Evolutionary conservation across 2,329 filamentous ascomycete species (phyloP).

Genomic region (Xylaria sp.): DNA sequence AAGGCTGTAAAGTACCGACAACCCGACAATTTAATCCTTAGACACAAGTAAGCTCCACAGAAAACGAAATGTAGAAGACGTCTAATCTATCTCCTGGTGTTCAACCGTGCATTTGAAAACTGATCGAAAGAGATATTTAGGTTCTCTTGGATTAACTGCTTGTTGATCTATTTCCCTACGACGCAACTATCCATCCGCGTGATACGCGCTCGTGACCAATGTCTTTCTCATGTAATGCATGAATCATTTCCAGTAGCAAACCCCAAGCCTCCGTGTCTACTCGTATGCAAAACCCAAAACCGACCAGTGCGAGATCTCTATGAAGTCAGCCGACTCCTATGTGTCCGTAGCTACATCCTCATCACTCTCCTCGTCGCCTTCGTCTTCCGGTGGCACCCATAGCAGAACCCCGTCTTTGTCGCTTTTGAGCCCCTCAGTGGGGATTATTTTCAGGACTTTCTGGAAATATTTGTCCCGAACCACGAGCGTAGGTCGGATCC

Average conservation of each 20-base stretch:
- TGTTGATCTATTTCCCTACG: background rate
- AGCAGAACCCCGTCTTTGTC: constrained; percentile 72
- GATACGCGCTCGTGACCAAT: background rate
- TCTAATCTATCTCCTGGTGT: too few species aligned
- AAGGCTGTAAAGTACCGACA: too few species aligned
- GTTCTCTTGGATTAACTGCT: background rate
- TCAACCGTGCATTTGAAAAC: too few species aligned
- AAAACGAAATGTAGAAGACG: background rate
- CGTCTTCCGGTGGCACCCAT: constrained; percentile 65
- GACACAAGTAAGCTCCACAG: too few species aligned
- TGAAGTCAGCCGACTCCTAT: background rate
- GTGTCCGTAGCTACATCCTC: constrained; percentile 6
- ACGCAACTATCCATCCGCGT: background rate
- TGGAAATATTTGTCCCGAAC: constrained; percentile 94
- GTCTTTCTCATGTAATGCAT: background rate
- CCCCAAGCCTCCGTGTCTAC: background rate
- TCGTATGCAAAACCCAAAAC: constrained; percentile 11
- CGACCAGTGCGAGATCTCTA: background rate
- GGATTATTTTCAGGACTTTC: constrained; percentile 83
- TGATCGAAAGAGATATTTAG: background rate
- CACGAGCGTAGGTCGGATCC: constrained; percentile 77
- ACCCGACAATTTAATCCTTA: too few species aligned
- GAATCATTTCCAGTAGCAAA: background rate
- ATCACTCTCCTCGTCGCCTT: constrained; percentile 42
- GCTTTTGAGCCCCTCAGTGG: constrained; percentile 76